Percentiles rank a stretch among this genome's conserved stretches.
Conservation (phyloP, 768 basidiomycete species). For the Phaeotremella fagi region DNA sequence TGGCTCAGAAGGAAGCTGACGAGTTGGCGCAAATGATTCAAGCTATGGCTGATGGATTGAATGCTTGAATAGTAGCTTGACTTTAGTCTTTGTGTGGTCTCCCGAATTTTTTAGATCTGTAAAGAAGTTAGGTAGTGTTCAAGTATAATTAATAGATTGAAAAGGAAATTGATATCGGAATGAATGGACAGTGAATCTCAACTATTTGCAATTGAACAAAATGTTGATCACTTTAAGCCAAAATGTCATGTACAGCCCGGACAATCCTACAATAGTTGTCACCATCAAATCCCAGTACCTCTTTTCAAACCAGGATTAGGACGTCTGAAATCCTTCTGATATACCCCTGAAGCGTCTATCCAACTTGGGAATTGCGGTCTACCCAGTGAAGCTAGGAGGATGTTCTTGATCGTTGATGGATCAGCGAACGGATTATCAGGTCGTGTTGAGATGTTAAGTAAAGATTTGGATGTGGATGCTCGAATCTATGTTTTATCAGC, state of each 20-base stretch:
- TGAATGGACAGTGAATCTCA: too few relatives aligned
- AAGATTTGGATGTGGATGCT: constrained; percentile 70
- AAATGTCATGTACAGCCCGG: too few relatives aligned
- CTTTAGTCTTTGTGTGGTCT: too few relatives aligned
- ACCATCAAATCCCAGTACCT: neutral
- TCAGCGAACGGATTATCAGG: constrained; percentile 82
- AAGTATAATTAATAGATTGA: too few relatives aligned
- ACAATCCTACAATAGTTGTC: neutral
- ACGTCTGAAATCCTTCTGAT: constrained; percentile 66
- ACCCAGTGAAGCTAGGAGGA: constrained; percentile 66
- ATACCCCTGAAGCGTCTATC: constrained; percentile 61
- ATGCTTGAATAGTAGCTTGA: constrained; percentile 4
- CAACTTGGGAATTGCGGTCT: constrained; percentile 75
- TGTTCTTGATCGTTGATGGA: constrained; percentile 68
- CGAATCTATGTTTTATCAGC: constrained; percentile 58
- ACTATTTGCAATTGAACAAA: too few relatives aligned
- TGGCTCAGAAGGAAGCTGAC: constrained; percentile 44
- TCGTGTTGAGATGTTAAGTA: constrained; percentile 56
- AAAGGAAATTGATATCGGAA: neutral
- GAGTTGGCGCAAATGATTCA: constrained; percentile 35
- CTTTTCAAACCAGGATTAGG: constrained; percentile 60
- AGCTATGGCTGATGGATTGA: constrained; percentile 28
- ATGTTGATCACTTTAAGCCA: too few relatives aligned
- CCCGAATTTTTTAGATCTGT: too few relatives aligned
- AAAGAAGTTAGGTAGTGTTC: neutral